phyloP scores from a whole-genome alignment of 768 basidiomycete species.

The Kwoniella bestiolae region DNA sequence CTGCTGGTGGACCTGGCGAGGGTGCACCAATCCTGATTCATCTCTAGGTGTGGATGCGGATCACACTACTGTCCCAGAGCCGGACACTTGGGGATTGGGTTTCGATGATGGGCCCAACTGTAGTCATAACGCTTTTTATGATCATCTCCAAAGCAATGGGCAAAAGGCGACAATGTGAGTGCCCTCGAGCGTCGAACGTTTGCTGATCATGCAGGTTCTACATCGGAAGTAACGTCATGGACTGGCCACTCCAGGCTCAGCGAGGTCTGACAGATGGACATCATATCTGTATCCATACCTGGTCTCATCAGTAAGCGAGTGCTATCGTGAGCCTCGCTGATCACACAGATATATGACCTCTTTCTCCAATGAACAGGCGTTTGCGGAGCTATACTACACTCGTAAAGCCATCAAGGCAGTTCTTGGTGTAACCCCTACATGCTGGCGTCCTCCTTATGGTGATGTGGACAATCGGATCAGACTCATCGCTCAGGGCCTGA shows the following conservation, averaged over 20 bases:
- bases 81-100: slow-evolving; percentile 55
- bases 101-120: slow-evolving; percentile 60
- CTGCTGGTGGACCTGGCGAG: slow-evolving; percentile 58
- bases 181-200: neutral
- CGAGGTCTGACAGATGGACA: slow-evolving; percentile 56
- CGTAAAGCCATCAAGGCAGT: slow-evolving; percentile 49
- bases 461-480: slow-evolving; percentile 57
- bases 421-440: slow-evolving; percentile 46
- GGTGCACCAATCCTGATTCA: slow-evolving; percentile 49
- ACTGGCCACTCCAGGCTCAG: slow-evolving; percentile 60
- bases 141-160: slow-evolving; percentile 54
- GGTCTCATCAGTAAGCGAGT: slow-evolving; percentile 49
- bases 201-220: slow-evolving; percentile 49
- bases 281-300: slow-evolving; percentile 53
- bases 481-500: slow-evolving; percentile 47
- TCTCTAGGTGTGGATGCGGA: slow-evolving; percentile 46
- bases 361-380: slow-evolving; percentile 54
- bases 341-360: slow-evolving; percentile 65
- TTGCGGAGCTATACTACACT: slow-evolving; percentile 55
- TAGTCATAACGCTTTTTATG: slow-evolving; percentile 59
- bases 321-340: neutral
- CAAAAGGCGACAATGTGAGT: slow-evolving; percentile 58
- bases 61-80: slow-evolving; percentile 54
- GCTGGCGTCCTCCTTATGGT: slow-evolving; percentile 55
- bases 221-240: slow-evolving; percentile 60